These are phyloP conservation scores for Candida nemodendra DNA, from an alignment of 805 yeast species.

Conservation along the genomic window DNA sequence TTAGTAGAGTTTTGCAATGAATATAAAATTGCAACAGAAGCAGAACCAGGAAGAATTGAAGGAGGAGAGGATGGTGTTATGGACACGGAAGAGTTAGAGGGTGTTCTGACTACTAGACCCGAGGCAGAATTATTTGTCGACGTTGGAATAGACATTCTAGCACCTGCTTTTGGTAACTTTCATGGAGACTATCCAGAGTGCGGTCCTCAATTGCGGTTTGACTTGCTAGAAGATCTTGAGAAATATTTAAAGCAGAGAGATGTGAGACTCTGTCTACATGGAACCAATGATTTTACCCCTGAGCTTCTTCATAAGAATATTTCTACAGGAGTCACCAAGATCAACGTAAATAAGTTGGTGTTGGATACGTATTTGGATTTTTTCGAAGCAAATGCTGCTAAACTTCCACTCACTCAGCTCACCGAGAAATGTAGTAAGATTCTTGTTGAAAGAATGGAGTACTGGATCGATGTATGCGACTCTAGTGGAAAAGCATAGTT, in stretches of 20 bases:
- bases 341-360: constrained; percentile 34
- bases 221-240: constrained; percentile 29
- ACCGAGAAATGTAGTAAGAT: constrained; percentile 27
- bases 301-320: constrained; percentile 28
- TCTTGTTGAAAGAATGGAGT: constrained; percentile 29
- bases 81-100: constrained; percentile 29
- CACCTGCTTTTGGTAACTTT: constrained; percentile 39
- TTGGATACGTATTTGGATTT: constrained; percentile 29
- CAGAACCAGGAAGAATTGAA: constrained; percentile 39
- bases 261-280: constrained; percentile 34
- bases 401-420: constrained; percentile 27
- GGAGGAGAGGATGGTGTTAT: constrained; percentile 39
- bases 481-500: constrained; percentile 29
- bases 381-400: constrained; percentile 23
- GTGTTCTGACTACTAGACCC: constrained; percentile 34
- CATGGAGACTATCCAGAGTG: constrained; percentile 37
- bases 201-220: constrained; percentile 32
- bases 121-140: constrained; percentile 31
- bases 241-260: constrained; percentile 16
- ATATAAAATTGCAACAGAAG: constrained; percentile 35
- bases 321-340: constrained; percentile 32
- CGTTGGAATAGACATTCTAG: constrained; percentile 36
- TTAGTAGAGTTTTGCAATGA: constrained; percentile 31
- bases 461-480: constrained; percentile 30
- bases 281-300: constrained; percentile 32